Base-by-base conservation (phyloP, 805 yeast species). In the Henningerozyma blattae region DNA sequence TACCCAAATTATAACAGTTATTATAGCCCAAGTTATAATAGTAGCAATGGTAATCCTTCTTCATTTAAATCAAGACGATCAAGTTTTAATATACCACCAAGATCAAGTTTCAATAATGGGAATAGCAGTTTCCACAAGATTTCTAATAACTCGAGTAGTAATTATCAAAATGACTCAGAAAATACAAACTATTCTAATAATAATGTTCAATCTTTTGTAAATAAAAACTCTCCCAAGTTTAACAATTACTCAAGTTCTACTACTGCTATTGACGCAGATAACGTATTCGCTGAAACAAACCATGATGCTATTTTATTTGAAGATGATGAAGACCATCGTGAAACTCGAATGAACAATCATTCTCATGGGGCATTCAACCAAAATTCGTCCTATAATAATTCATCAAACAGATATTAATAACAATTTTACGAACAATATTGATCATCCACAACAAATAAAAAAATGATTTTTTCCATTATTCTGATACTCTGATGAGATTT, bases 221-320 rank as follows among this genome's bases (percentile, higher is more conserved):
- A 10, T n/a, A 28, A 28, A 14, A 20, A 27, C 10, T 27, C 31
- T 17, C 42, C 48, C n/a, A 12, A 20, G 8, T 36, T 34, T 20
- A 27, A 41, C n/a, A 30, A 44, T 14, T 33, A 38, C n/a, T 37
- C 52, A 3, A 40, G 37, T 5, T 43, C 50, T 7, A 52, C 59
- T 1, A 51, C 52, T 2, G 53, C 53, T 6, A 15, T 54, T 14
- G 55, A 52, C 36, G 37, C 46, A 26, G 40, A 37, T 26, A 56
- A 53, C 37, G 48, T 50, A 5, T 52, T 53, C 31, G 50, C 56
- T 17, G 44, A 47, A 15, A 39, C 50, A 6, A 44, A 47, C 22
- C 46, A 49, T 30, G 50, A 51, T 31, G 57, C 52, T n/a, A 30
- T 54, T 13, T 33, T 50, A 7, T 52, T 52, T 33, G 58, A 54